Conservation (phyloP, 306 rosid species). For the Fragaria vesca region DNA sequence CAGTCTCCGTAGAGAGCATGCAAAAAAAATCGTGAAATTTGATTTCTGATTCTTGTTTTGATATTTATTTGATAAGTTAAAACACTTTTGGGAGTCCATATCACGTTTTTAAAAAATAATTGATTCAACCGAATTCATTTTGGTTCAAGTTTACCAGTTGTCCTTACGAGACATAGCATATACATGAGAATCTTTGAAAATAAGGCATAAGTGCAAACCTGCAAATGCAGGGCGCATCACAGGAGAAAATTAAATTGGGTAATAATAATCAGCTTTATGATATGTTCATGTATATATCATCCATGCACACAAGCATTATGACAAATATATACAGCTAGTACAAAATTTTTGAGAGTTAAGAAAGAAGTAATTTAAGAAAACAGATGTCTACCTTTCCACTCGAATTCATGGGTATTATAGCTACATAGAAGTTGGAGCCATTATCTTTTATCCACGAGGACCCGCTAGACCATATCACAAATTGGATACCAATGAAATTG, state of each 20-base stretch:
- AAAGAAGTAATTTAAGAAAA: not conserved
- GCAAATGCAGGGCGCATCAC: not conserved
- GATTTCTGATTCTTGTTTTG: not conserved
- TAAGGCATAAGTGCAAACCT: not conserved
- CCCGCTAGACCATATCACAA: constrained; percentile 36
- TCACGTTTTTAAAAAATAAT: too few species aligned
- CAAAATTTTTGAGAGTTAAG: not conserved
- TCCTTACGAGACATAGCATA: not conserved
- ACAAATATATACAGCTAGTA: not conserved
- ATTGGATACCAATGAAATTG: constrained; percentile 32
- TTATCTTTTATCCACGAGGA: constrained; percentile 37
- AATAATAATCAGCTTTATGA: not conserved
- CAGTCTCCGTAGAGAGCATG: not conserved
- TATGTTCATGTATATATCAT: not conserved
- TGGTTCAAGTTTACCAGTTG: not conserved
- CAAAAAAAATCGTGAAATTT: not conserved
- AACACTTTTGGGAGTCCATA: too few species aligned
- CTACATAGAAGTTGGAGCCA: constrained; percentile 33
- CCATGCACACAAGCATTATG: not conserved
- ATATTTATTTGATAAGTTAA: too few species aligned
- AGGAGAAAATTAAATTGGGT: not conserved
- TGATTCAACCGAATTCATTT: not conserved
- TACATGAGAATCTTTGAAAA: not conserved
- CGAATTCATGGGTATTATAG: constrained; percentile 18
- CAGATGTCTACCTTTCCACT: constrained; percentile 20